Conservation (phyloP, 768 basidiomycete genomes). For the Infundibulicybe gibba region DNA sequence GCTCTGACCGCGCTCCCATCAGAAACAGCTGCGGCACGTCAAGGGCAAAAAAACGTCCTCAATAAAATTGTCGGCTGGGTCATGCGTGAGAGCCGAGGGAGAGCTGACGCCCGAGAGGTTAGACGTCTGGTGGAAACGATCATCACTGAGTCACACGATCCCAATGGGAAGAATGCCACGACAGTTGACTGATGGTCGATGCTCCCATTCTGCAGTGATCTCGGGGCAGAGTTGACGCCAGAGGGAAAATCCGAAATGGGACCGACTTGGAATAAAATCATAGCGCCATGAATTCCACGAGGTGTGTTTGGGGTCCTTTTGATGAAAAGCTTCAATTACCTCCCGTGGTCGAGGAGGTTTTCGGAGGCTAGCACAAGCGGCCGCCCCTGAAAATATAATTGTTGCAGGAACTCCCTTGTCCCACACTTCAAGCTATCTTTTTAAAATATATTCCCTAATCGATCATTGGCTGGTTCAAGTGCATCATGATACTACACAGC, state of each 20-base stretch:
- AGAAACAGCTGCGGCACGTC: slow-evolving; percentile 61
- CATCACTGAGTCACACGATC: slow-evolving; percentile 17
- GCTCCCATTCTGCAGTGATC: neutral
- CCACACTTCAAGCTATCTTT: too few relatives aligned
- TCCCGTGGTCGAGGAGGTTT: too few relatives aligned
- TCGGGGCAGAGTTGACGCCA: neutral
- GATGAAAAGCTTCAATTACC: too few relatives aligned
- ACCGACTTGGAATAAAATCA: too few relatives aligned
- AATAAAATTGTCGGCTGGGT: slow-evolving; percentile 83
- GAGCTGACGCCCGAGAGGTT: slow-evolving; percentile 67
- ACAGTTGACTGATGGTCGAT: neutral
- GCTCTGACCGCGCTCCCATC: slow-evolving; percentile 64
- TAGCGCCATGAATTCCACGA: too few relatives aligned
- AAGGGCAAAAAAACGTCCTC: slow-evolving; percentile 73
- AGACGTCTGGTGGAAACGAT: slow-evolving; percentile 46
- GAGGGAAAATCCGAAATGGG: neutral
- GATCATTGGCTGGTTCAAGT: too few relatives aligned
- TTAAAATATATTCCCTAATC: too few relatives aligned
- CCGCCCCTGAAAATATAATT: too few relatives aligned
- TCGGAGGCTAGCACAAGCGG: too few relatives aligned
- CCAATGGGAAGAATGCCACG: neutral
- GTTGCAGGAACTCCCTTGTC: too few relatives aligned
- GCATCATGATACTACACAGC: too few relatives aligned
- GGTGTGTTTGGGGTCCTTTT: too few relatives aligned
- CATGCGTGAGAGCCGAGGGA: slow-evolving; percentile 78